Evolutionary conservation across 1,139 yeast species (phyloP), one percentile per base, ranked within the genome.

Genomic region (Yamadazyma triangularis): DNA sequence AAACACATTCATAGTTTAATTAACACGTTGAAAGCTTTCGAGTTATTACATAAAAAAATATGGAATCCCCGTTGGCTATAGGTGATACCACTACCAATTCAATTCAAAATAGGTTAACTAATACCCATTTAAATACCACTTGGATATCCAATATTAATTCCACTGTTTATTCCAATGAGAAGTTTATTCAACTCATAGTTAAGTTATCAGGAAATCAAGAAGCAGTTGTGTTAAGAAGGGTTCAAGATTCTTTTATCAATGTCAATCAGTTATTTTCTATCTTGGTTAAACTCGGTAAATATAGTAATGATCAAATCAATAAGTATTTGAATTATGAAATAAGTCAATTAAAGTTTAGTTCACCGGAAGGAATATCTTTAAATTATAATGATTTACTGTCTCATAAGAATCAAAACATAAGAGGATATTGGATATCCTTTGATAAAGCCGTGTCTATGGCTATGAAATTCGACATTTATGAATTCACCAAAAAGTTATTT

Each of bases 1-100:
- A n/a, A n/a, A n/a, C n/a, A n/a, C n/a, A n/a, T n/a, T n/a, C n/a
- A n/a, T n/a, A n/a, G n/a, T n/a, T n/a, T n/a, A n/a, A n/a, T n/a
- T n/a, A n/a, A n/a, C n/a, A n/a, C n/a, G n/a, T n/a, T n/a, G n/a
- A n/a, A n/a, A n/a, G n/a, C n/a, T n/a, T n/a, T n/a, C n/a, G n/a
- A n/a, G n/a, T n/a, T n/a, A n/a, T n/a, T n/a, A n/a, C n/a, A 15
- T 11, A 24, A 13, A 13, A 12, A 24, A 28, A 13, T 27, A 67
- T 67, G 73, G 73, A 68, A 30, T 65, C 72, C 8, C 74, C 74
- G n/a, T 48, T 64, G 30, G 50, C 63, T 34, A 51, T 62, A 20
- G 73, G 74, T 28, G 73, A 68, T 45, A 44, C 59, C 32, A 67
- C 73, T 35, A 60, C 73, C 24, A 57, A 57, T 37, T 63, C 70